Evolutionary conservation across 345 rosid species (phyloP).

Genomic region (Brassica carinata): DNA sequence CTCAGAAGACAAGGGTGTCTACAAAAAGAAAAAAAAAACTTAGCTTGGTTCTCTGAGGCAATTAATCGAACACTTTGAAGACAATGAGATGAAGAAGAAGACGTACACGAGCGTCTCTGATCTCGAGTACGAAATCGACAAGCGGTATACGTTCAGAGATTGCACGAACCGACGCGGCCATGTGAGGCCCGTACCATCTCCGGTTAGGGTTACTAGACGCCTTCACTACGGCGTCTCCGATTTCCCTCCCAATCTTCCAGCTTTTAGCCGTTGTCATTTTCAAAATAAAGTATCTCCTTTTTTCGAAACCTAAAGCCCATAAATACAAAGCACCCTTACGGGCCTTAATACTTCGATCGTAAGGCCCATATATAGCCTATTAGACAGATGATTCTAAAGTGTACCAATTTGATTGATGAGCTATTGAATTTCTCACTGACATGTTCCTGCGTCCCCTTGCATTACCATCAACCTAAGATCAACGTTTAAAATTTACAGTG

Average conservation of each 20-base stretch:
- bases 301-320: neutral
- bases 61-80: conserved; percentile 45
- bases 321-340: neutral
- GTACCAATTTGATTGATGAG: neutral
- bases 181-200: conserved; percentile 72
- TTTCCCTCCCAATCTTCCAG: conserved; percentile 46
- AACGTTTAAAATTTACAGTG: neutral
- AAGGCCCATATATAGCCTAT: neutral
- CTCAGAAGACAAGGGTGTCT: conserved; percentile 73
- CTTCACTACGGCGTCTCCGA: conserved; percentile 50
- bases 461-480: neutral
- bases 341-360: neutral
- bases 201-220: conserved; percentile 40
- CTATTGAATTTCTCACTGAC: neutral
- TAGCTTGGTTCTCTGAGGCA: conserved; percentile 35
- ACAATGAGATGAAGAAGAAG: neutral
- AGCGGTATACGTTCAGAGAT: conserved; percentile 49
- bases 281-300: neutral
- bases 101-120: conserved; percentile 80
- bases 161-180: conserved; percentile 75
- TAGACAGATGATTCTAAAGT: neutral
- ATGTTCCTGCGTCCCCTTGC: neutral
- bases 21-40: neutral
- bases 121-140: conserved; percentile 50
- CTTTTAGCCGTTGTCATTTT: conserved; percentile 36